A percentile compares a stretch with the other conserved stretches of the same genome.
Evolutionary conservation across 371 early-diverging fungal genomes (phyloP).

Genomic region (Syncephalastrum sp.): DNA sequence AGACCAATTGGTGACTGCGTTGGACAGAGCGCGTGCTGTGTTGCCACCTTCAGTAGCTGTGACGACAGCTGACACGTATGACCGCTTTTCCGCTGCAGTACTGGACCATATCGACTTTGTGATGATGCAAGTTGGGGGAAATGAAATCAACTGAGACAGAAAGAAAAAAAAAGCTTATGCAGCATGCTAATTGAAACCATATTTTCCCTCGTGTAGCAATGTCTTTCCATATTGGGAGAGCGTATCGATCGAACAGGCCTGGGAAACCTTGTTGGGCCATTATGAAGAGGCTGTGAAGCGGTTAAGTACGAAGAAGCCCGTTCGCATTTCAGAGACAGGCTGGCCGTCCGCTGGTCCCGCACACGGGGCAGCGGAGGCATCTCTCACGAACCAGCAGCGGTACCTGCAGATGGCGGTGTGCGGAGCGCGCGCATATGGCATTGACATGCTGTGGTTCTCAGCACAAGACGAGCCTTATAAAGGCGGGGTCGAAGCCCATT

Average conservation of each 20-base stretch:
- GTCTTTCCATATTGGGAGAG: conserved; percentile 72
- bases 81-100: conserved; percentile 42
- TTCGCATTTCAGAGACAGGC: too few species aligned
- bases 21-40: too few species aligned
- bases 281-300: conserved; percentile 37
- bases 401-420: too few species aligned
- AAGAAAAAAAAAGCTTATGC: neutral
- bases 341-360: too few species aligned
- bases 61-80: conserved; percentile 60
- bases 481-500: too few species aligned
- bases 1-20: conserved; percentile 16
- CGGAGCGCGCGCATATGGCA: too few species aligned
- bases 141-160: neutral
- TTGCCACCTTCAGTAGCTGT: conserved; percentile 19
- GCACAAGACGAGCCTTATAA: too few species aligned
- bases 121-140: conserved; percentile 38
- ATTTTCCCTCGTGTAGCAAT: conserved; percentile 28
- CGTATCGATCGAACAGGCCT: conserved; percentile 46
- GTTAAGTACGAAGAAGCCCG: neutral
- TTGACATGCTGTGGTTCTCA: too few species aligned
- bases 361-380: too few species aligned
- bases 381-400: too few species aligned
- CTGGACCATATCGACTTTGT: conserved; percentile 56
- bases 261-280: conserved; percentile 40
- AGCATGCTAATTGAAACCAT: too few species aligned